Base-by-base conservation (phyloP, 345 rosid genomes). In the Pelargonium nanum region DNA sequence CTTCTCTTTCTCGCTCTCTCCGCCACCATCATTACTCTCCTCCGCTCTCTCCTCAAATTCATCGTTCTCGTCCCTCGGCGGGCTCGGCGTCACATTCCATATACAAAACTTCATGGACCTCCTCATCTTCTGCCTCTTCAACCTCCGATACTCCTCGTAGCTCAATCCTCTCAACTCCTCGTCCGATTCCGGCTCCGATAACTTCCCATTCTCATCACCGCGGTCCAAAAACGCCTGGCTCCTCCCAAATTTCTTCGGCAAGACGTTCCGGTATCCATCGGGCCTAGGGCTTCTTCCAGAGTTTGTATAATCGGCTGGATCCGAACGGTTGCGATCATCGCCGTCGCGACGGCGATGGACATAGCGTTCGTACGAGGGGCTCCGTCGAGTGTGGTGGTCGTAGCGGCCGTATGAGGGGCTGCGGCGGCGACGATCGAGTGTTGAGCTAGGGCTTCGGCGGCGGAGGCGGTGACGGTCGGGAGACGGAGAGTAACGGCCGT, bases 41-140 rank as follows among this genome's bases (percentile, higher is more conserved):
- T 20, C 59, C 34, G 16, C 53, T 24, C 55, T 55, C 53, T 56
- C 40, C 3, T 71, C 60, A 1, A 53, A 65, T 5, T 76, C 84
- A 8, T 65, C 82, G 40, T 71, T 68, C 16, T 55, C 90, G 54
- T 53, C 45, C 77, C 92, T 73, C 13, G 90, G 86, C 24, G 96
- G 96, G 75, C 93, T 92, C 45, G 96, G 96, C 2, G 95, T 78
- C 34, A 74, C 75, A 61, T 69, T 69, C 97, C 99, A 94, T 22
- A 93, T 72, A 72, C 85, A 90, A 26, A 65, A 66, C 51, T 53
- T 74, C 24, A 74, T 60, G 0, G 77, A 51, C 64, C 81, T 90
- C 76, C 97, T 82, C 95, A 86, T 56, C 83, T 88, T 88, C 77
- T 87, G 92, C 73, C 96, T 85, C 78, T 86, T 94, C 68, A 75